Evolutionary conservation across 192 early-diverging fungal species (phyloP).

Genomic region (Gaertneriomyces sp.): DNA sequence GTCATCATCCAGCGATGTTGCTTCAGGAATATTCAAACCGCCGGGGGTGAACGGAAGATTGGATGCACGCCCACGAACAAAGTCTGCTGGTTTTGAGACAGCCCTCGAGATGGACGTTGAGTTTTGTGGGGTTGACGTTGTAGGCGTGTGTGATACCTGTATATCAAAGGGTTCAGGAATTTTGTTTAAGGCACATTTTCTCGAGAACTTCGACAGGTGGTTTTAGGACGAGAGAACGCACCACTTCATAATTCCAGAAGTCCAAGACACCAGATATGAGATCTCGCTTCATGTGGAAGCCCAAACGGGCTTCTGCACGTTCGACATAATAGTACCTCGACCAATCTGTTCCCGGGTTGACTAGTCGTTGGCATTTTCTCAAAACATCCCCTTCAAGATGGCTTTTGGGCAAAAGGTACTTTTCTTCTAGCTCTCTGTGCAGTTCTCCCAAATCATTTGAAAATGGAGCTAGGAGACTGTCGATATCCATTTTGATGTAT

Average conservation of each 20-base stretch:
- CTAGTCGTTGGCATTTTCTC: constrained; percentile 29
- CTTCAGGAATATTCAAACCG: constrained; percentile 32
- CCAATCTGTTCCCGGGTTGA: constrained; percentile 42
- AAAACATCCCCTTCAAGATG: constrained; percentile 18
- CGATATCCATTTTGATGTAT: too few species aligned
- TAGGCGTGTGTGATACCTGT: constrained; percentile 15
- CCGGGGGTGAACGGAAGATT: constrained; percentile 78
- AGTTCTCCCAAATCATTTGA: neutral
- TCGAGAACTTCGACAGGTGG: neutral
- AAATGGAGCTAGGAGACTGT: neutral
- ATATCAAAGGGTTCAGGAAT: constrained; percentile 29
- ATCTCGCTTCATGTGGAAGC: constrained; percentile 49
- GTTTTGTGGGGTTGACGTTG: constrained; percentile 46
- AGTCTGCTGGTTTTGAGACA: constrained; percentile 53
- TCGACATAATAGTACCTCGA: constrained; percentile 39
- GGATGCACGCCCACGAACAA: constrained; percentile 66
- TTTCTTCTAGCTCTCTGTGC: constrained; percentile 18
- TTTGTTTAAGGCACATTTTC: neutral
- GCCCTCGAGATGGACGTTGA: constrained; percentile 70
- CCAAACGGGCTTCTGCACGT: constrained; percentile 45
- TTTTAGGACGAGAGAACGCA: neutral
- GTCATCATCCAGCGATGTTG: constrained; percentile 37
- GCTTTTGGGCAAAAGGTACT: constrained; percentile 23
- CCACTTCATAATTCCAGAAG: constrained; percentile 25
- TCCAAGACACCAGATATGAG: constrained; percentile 50